phyloP scores from a whole-genome alignment of 2,329 filamentous ascomycete species.

The Pestalotiopsis sp. region DNA sequence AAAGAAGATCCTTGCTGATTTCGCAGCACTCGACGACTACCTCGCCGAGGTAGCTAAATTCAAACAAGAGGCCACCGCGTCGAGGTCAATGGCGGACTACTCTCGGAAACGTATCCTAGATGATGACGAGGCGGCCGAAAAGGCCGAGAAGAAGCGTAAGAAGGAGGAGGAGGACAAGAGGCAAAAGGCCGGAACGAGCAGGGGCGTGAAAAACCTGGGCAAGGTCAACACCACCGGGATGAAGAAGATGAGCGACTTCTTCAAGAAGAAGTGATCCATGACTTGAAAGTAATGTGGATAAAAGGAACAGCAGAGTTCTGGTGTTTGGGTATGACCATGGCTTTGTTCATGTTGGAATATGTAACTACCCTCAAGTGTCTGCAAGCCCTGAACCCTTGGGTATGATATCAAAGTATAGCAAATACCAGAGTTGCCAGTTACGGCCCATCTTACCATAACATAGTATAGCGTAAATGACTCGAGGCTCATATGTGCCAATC shows the following conservation, averaged over 20 bases:
- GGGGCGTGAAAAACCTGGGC: slow-evolving; percentile 76
- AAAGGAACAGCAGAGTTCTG: background rate
- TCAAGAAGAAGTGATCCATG: slow-evolving; percentile 63
- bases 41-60: slow-evolving; percentile 67
- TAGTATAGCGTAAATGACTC: background rate
- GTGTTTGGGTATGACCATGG: slow-evolving; percentile 16
- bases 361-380: background rate
- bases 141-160: slow-evolving; percentile 80
- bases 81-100: slow-evolving; percentile 71
- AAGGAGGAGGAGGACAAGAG: slow-evolving; percentile 88
- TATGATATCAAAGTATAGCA: background rate
- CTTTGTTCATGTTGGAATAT: background rate
- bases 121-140: slow-evolving; percentile 66
- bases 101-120: slow-evolving; percentile 69
- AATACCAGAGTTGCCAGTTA: background rate
- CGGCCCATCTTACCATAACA: background rate
- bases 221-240: slow-evolving; percentile 93
- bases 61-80: slow-evolving; percentile 70
- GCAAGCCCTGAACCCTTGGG: background rate
- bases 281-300: background rate
- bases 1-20: slow-evolving; percentile 55
- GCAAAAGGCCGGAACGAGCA: slow-evolving; percentile 75
- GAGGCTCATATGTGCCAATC: background rate
- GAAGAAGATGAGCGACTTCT: slow-evolving; percentile 97
- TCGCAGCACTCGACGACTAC: slow-evolving; percentile 71